Evolutionary conservation across 2,329 filamentous ascomycete genomes (phyloP), one percentile per base, ranked within the genome.

Genomic region (Onygena corvina): DNA sequence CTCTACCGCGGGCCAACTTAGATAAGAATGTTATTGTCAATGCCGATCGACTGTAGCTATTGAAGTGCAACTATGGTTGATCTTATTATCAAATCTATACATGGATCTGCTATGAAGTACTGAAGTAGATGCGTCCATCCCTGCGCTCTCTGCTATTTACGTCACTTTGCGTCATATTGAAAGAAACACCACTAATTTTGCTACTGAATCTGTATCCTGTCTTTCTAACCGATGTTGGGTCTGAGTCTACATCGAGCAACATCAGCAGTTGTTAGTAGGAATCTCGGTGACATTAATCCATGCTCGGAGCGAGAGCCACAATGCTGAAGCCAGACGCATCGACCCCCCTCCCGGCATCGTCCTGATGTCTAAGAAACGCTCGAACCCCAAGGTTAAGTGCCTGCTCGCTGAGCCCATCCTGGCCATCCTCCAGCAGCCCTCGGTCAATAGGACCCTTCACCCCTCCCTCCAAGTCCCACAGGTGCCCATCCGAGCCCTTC

Each of bases 391-490:
- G 53, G 27, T 61, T 56, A 18, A 66, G 50, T 9, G 59, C 61
- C 38, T 54, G 51, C 8, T 56, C 50, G 47, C 60, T 62, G 14
- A 66, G 44, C 4, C 60, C 56, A 54, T 66, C 63, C 44, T 64
- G 61, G 29, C 58, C 57, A 7, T 59, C 53, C 12, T 21, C 54
- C 3, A 65, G 53, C 31, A 45, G 29, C 14, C 62, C 64, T 38
- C 58, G 56, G 46, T 61, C 56, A 9, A 63, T 33, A 2, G 63
- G 64, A 2, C 62, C 61, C 35, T 60, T 61, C 55, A 58, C 57
- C 14, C 55, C 52, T 3, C 63, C 63, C 36, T 65, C 59, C 30
- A 67, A 49, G 53, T 66, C 64, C 59, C 60, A 66, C 51, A 66
- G 42, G 51, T 61, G 56, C 5, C 62, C 58, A 52, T 61, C 60